phyloP scores from a whole-genome alignment of 768 basidiomycete genomes.

The Russula sp. region DNA sequence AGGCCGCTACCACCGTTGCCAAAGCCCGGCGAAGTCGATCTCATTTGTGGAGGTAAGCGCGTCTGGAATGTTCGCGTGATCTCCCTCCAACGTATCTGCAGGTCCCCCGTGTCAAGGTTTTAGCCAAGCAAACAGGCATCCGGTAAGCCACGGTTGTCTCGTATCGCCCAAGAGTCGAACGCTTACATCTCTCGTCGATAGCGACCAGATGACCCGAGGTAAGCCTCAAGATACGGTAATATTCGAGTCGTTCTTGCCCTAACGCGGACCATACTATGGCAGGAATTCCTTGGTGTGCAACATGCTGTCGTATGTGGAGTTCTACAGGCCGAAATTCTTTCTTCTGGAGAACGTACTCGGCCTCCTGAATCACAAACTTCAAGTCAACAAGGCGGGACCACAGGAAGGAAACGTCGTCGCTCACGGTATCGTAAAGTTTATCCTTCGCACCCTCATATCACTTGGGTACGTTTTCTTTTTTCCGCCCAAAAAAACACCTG shows the following conservation, averaged over 20 bases:
- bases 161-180: not conserved
- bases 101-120: constrained; percentile 80
- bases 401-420: constrained; percentile 43
- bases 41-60: constrained; percentile 67
- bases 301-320: constrained; percentile 68
- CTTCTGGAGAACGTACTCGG: constrained; percentile 74
- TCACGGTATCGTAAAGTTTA: constrained; percentile 64
- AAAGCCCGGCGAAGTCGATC: constrained; percentile 56
- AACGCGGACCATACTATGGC: not conserved
- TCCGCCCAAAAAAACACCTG: not conserved
- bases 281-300: constrained; percentile 65
- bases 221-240: not conserved
- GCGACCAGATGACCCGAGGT: constrained; percentile 63
- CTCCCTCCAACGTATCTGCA: constrained; percentile 31
- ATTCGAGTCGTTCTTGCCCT: not conserved
- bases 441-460: constrained; percentile 54
- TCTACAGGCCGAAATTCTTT: constrained; percentile 59
- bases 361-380: constrained; percentile 50
- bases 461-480: constrained; percentile 49
- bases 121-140: constrained; percentile 58
- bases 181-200: constrained; percentile 32
- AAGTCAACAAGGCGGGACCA: constrained; percentile 38
- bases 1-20: constrained; percentile 49
- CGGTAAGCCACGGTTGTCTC: constrained; percentile 40
- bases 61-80: not conserved